Evolutionary conservation across 192 early-diverging fungal species (phyloP).

Genomic region (Polychytrium aggregatum): DNA sequence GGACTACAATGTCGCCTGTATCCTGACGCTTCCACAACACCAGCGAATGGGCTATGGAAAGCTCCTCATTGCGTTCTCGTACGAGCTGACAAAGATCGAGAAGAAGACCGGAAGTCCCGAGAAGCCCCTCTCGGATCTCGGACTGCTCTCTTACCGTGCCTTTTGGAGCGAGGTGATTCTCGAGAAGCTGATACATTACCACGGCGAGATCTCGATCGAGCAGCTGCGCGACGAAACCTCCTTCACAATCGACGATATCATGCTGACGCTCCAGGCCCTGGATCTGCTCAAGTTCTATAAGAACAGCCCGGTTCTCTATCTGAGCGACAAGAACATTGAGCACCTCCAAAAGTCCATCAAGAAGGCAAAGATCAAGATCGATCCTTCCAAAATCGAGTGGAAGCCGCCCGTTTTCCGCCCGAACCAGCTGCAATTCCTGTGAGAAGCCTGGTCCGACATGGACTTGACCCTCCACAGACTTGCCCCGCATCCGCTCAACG

Average conservation of each 20-base stretch:
- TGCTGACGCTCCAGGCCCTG: slow-evolving; percentile 80
- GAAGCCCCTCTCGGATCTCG: slow-evolving; percentile 96
- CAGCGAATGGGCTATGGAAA: slow-evolving; percentile 94
- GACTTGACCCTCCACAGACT: no score
- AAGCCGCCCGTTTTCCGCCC: slow-evolving; percentile 37
- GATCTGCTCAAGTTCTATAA: slow-evolving; percentile 86
- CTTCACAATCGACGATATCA: slow-evolving; percentile 81
- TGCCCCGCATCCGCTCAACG: no score
- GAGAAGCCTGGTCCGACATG: no score
- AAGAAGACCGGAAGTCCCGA: slow-evolving; percentile 91
- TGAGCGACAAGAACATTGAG: slow-evolving; percentile 78
- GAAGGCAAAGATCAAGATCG: slow-evolving; percentile 73
- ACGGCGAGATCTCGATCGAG: slow-evolving; percentile 76
- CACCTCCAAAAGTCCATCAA: slow-evolving; percentile 63
- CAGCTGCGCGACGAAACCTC: slow-evolving; percentile 77
- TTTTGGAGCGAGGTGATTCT: slow-evolving; percentile 92
- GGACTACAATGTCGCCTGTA: slow-evolving; percentile 97
- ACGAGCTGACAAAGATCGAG: slow-evolving; percentile 90
- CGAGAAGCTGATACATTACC: slow-evolving; percentile 54
- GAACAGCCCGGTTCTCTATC: slow-evolving; percentile 76
- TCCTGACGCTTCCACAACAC: slow-evolving; percentile 92
- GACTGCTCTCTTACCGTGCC: slow-evolving; percentile 83
- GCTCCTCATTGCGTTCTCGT: slow-evolving; percentile 90
- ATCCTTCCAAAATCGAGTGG: slow-evolving; percentile 53
- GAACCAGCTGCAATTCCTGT: slow-evolving; percentile 30